Evolutionary conservation across 1,284 basidiomycete genomes (phyloP).

Genomic region (Austroboletus novae-zelandiae): DNA sequence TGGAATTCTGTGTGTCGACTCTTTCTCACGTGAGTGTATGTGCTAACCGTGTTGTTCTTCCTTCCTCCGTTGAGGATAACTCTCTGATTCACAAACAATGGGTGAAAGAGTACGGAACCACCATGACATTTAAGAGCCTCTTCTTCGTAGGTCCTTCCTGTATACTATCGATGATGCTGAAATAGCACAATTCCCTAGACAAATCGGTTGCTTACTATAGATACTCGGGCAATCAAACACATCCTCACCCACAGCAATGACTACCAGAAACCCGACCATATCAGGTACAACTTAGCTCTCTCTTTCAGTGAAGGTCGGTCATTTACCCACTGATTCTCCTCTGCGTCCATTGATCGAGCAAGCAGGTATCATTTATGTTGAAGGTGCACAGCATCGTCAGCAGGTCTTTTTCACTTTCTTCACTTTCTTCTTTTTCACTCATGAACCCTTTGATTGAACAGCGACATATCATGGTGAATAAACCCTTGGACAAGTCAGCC

Average conservation of each 20-base stretch:
- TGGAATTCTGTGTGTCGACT: constrained; percentile 35
- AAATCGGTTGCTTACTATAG: constrained; percentile 31
- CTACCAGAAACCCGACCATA: constrained; percentile 35
- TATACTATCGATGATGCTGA: neutral
- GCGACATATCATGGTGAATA: constrained; percentile 26
- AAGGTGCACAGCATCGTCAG: constrained; percentile 28
- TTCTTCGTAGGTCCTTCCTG: constrained; percentile 40
- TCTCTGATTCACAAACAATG: no score
- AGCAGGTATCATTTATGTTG: constrained; percentile 21
- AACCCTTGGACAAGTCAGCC: neutral
- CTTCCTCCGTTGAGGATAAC: no score
- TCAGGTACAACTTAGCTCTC: constrained; percentile 21
- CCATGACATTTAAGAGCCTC: no score
- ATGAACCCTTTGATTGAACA: neutral
- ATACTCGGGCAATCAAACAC: constrained; percentile 37
- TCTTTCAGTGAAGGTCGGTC: constrained; percentile 32
- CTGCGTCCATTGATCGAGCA: neutral
- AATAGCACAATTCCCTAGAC: neutral
- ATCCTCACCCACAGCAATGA: constrained; percentile 37
- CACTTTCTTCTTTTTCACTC: neutral
- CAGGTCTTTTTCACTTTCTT: constrained; percentile 15
- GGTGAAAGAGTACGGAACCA: no score
- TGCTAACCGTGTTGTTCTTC: no score
- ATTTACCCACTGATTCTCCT: neutral
- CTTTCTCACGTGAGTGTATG: neutral